Conservation (phyloP, 495 filamentous ascomycete species). For the Xylaria venustula region DNA sequence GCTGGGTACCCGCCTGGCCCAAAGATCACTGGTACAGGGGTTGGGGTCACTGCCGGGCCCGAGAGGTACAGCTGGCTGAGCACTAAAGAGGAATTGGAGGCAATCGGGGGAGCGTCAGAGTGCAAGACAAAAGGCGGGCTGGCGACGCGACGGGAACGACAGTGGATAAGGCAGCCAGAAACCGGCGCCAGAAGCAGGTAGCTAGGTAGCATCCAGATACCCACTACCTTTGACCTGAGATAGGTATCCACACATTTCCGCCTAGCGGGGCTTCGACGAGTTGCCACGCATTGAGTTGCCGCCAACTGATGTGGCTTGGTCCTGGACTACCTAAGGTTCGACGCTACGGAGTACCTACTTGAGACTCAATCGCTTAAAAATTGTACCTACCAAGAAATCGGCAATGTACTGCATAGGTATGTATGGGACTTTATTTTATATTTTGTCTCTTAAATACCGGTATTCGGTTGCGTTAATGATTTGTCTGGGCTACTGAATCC, state of each 20-base stretch:
- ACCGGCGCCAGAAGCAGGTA: background rate
- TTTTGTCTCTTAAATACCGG: no score
- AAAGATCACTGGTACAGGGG: background rate
- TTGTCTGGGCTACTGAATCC: background rate
- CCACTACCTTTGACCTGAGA: background rate
- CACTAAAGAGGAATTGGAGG: background rate
- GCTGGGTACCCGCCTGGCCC: background rate
- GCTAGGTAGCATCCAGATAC: background rate
- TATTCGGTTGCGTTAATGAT: no score
- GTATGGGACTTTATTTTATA: no score
- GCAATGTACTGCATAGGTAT: no score
- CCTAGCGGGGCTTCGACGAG: background rate
- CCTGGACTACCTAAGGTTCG: no score
- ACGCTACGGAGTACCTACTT: no score
- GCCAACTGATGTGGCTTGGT: background rate
- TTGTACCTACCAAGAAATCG: no score
- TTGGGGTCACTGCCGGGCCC: slow-evolving; percentile 8
- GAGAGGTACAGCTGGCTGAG: background rate
- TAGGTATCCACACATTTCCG: background rate
- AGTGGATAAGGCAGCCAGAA: background rate
- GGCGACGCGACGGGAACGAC: background rate
- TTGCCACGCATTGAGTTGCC: no score
- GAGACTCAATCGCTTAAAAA: no score
- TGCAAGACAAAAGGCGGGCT: background rate
- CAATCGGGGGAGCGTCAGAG: background rate